Base-by-base conservation (phyloP, 805 yeast species). In the Yarrowia sp. region DNA sequence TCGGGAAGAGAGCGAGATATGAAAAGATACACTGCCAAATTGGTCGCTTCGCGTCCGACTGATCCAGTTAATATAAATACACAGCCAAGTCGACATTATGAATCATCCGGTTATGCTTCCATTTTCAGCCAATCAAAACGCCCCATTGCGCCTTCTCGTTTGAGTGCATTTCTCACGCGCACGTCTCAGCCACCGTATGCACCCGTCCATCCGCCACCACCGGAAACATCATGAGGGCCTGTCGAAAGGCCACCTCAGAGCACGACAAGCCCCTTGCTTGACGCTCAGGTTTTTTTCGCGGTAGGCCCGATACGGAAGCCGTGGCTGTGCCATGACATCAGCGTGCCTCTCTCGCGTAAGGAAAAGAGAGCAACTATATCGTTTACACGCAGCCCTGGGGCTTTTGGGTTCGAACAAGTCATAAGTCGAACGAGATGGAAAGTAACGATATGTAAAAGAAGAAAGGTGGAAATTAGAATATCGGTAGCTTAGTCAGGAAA, bases 321-420 rank as follows among this genome's bases (percentile, higher is more conserved):
- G 61, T 41, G 15, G 2, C 38, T 55, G 61, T 40, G 10, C 19
- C 36, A 58, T 58, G 64, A 58, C 26, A 32, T 58, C 64, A 58
- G 35, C 2, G 12, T 11, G 12, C 64, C 41, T 43, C 41, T n/a
- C 5, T 10, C 7, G n/a, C n/a, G 64, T n/a, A 43, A n/a, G 64
- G 48, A 55, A 50, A 42, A 58, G 64, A 58, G 64, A 58, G 64
- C 64, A 58, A 58, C 64, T 35, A 42, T 56, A 43, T 38, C 26
- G 49, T 42, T 58, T 22, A 55, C 36, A 40, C 36, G 61, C 61
- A 40, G 35, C 43, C 46, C 42, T 32, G 16, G 10, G 19, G 22
- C 32, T 19, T 41, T 56, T 36, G 26, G 35, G 48, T 40, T 56
- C 22, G 16, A 19, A 49, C 41, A 35, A 36, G 56, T 8, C 43